Evolutionary conservation across 2,329 filamentous ascomycete genomes (phyloP).

Genomic region (Fusarium bactridioides): DNA sequence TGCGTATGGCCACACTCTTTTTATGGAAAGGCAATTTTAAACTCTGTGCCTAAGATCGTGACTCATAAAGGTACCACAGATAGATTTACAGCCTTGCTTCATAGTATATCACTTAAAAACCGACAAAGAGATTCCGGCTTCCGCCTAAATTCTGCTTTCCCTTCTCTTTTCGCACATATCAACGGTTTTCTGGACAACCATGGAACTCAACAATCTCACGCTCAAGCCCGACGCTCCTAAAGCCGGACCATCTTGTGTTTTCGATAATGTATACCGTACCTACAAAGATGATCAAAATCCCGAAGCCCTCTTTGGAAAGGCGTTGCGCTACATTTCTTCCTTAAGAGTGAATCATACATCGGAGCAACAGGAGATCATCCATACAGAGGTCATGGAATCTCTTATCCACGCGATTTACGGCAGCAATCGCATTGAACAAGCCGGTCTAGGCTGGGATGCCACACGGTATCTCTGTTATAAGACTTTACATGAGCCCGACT

Average conservation of each 20-base stretch:
- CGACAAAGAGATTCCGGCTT: accelerated
- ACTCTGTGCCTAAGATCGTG: background rate
- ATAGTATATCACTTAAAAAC: background rate
- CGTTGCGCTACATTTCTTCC: background rate
- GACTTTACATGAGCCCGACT: background rate
- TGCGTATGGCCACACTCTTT: background rate
- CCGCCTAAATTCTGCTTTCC: too few species aligned
- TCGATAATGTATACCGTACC: background rate
- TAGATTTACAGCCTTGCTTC: accelerated
- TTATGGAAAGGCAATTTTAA: background rate
- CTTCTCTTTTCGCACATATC: background rate
- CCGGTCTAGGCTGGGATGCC: background rate
- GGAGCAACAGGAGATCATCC: accelerated
- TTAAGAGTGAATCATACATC: background rate
- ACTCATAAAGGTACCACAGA: accelerated
- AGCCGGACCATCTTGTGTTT: background rate
- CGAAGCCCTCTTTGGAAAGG: background rate
- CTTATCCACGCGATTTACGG: background rate
- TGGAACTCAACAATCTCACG: background rate
- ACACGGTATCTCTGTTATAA: background rate
- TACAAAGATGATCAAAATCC: background rate
- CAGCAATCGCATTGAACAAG: background rate
- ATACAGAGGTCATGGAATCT: background rate
- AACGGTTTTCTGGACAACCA: background rate
- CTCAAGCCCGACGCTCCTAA: accelerated